phyloP scores from a whole-genome alignment of 495 filamentous ascomycete genomes.

The Penicillium turbatum region DNA sequence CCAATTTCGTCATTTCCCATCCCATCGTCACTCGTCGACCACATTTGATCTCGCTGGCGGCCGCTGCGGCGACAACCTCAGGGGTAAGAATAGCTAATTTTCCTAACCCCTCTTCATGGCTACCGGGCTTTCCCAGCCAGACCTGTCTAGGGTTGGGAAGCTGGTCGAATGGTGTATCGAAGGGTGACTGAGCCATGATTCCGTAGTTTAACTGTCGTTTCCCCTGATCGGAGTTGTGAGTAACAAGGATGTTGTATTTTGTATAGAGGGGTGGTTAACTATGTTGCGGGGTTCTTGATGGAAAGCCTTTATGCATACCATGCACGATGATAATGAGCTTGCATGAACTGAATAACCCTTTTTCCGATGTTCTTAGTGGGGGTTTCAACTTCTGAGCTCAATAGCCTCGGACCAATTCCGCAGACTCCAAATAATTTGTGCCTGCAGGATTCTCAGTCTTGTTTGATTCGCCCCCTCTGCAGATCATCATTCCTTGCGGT shows the following conservation, averaged over 20 bases:
- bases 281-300: too few species aligned
- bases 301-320: too few species aligned
- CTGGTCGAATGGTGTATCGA: slow-evolving; percentile 35
- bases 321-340: not conserved
- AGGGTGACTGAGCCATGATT: slow-evolving; percentile 22
- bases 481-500: not conserved
- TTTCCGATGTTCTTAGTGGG: not conserved
- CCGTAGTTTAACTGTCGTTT: not conserved
- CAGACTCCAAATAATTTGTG: not conserved
- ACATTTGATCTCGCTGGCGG: slow-evolving; percentile 34
- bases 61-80: slow-evolving; percentile 36
- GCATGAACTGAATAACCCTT: not conserved
- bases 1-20: slow-evolving; percentile 46
- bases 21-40: slow-evolving; percentile 39
- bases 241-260: not conserved
- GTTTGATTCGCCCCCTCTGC: not conserved
- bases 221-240: not conserved
- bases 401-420: not conserved
- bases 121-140: slow-evolving; percentile 41
- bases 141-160: slow-evolving; percentile 42
- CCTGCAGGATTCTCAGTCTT: not conserved
- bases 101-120: slow-evolving; percentile 41
- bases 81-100: slow-evolving; percentile 41
- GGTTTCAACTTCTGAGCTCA: not conserved
- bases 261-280: not conserved